Evolutionary conservation across 345 rosid genomes (phyloP), one percentile per base, ranked within the genome.

Genomic region (Erucastrum elatum): DNA sequence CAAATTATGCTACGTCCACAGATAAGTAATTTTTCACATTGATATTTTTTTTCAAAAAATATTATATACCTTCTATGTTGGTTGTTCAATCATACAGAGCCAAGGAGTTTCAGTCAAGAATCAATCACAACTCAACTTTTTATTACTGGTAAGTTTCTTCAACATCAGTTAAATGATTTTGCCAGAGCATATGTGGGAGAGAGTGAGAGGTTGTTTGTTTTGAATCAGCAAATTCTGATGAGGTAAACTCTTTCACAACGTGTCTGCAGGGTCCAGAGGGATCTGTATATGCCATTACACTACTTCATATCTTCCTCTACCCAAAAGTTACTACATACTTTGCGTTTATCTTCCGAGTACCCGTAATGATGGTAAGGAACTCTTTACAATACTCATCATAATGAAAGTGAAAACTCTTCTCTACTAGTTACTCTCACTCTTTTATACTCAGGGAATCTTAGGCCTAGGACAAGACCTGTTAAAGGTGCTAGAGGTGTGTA

Each of bases 281-380:
- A 62, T 88, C 97, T 53, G 91, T 94, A 66, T 84, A 84, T 77
- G 98, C 98, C 66, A 88, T 94, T 70, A 77, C 89, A 89, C 85
- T 91, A 70, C 90, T 94, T 27, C 84, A 86, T 72, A 91, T 94
- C 87, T 85, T 90, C 83, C 80, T 94, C 75, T 73, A 82, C 79
- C 96, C 98, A 16, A 90, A 72, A 75, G 87, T 91, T 33, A 94
- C 93, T 26, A 80, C 92, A 46, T 86, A 82, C 80, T 66, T 91
- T 0, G 85, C 79, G 0, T 84, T 91, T 64, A 78, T 91, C 49
- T 72, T 88, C 66, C 94, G 97, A 15, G 87, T 87, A 72, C 93
- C 93, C 79, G 93, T 90, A 66, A 82, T 87, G 75, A 37, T 81
- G 85, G 95, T 93, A 87, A 87, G 81, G 63, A 70, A 41, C 64